Conservation (phyloP, 2,329 filamentous ascomycete species). For the Atkinsonella hypoxylon region DNA sequence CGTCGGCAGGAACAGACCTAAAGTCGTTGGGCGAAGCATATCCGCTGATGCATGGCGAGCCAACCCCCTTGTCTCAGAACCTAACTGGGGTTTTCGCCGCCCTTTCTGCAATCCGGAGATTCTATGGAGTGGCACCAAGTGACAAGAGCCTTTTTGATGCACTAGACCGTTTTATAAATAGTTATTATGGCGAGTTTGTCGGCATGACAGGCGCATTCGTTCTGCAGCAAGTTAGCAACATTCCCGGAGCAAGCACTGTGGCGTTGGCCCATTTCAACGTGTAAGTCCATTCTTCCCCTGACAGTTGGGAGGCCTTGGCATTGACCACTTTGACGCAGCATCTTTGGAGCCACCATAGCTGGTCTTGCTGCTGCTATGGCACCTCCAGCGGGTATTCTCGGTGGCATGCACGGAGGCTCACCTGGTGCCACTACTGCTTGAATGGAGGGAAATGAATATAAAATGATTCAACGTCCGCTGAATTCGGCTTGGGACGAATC, state of each 20-base stretch:
- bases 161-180: background rate
- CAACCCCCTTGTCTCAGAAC: background rate
- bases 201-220: constrained; percentile 2
- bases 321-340: constrained; percentile 10
- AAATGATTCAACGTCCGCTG: too few relatives aligned
- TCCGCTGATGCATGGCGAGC: background rate
- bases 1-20: too few relatives aligned
- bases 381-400: background rate
- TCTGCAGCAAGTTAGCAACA: background rate
- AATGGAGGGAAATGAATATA: background rate
- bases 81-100: too few relatives aligned
- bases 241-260: constrained; percentile 5
- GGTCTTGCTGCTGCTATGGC: constrained; percentile 10
- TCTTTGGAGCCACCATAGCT: constrained; percentile 11
- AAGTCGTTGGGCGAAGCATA: too few relatives aligned
- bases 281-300: constrained; percentile 9
- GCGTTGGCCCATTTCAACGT: constrained; percentile 12
- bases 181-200: background rate
- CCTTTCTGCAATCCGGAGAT: background rate
- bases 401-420: background rate
- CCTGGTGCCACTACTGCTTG: background rate
- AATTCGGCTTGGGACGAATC: background rate
- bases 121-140: background rate
- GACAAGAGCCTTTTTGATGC: background rate
- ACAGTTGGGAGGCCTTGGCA: background rate